A percentile compares a stretch with the other conserved stretches of the same genome.
These are phyloP conservation scores for Exophiala xenobiotica DNA, from an alignment of 2,329 filamentous ascomycete species.

Conservation along the genomic window DNA sequence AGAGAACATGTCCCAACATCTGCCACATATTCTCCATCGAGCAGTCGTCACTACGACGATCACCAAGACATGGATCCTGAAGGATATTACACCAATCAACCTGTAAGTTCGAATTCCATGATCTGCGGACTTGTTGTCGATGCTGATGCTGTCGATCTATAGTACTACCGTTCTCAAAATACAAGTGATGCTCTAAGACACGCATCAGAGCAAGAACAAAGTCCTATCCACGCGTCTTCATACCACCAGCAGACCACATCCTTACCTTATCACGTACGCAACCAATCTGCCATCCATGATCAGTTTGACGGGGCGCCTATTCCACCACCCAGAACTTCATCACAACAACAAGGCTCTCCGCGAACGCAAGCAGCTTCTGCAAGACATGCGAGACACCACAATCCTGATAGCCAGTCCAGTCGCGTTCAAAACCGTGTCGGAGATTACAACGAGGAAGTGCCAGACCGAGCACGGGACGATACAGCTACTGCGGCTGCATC, in stretches of 20 bases:
- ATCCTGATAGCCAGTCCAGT: constrained; percentile 30
- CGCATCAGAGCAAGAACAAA: constrained; percentile 12
- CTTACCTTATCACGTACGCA: constrained; percentile 33
- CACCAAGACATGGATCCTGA: constrained; percentile 13
- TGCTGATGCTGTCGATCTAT: constrained; percentile 5
- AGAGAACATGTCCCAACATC: constrained; percentile 16
- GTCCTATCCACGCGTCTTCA: constrained; percentile 13
- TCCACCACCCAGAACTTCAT: constrained; percentile 79
- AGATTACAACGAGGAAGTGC: constrained; percentile 45
- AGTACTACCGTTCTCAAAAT: constrained; percentile 20
- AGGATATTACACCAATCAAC: constrained; percentile 19
- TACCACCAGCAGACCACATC: constrained; percentile 17
- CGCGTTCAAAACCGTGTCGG: constrained; percentile 40
- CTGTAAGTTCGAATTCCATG: constrained; percentile 18
- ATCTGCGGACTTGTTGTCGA: too few species aligned
- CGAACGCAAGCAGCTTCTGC: constrained; percentile 39
- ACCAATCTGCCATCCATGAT: constrained; percentile 42
- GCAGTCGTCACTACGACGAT: constrained; percentile 17
- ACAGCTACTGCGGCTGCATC: constrained; percentile 34
- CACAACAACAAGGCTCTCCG: constrained; percentile 56
- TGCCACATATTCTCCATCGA: constrained; percentile 14
- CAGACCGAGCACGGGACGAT: constrained; percentile 39
- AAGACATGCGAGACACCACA: constrained; percentile 41
- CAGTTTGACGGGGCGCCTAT: constrained; percentile 64
- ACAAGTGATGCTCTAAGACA: constrained; percentile 12